Percentiles rank a stretch among this genome's conserved stretches.
Conservation (phyloP, 768 basidiomycete species). For the Suillus decipiens region DNA sequence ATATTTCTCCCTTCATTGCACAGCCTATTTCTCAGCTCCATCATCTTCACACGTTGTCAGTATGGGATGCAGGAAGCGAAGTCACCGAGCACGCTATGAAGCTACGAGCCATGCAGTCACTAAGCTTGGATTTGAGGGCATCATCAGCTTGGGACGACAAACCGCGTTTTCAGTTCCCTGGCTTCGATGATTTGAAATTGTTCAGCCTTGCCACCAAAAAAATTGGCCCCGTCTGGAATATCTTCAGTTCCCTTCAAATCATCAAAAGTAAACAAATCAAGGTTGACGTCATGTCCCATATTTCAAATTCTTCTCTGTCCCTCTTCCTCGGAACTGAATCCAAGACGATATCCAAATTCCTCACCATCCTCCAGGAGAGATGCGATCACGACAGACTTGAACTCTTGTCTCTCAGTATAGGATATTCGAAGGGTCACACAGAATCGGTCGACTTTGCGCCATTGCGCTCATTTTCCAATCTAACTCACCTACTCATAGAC, state of each 20-base stretch:
- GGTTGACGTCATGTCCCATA: neutral
- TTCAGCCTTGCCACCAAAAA: neutral
- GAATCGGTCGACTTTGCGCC: neutral
- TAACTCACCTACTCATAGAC: slow-evolving; percentile 7
- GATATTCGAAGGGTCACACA: no score
- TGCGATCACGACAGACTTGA: neutral
- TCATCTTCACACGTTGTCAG: neutral
- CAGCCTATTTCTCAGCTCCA: slow-evolving; percentile 1
- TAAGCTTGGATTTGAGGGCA: neutral
- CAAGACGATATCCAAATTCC: neutral
- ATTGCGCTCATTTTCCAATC: neutral
- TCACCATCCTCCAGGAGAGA: neutral
- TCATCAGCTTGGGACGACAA: neutral
- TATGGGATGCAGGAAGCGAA: neutral
- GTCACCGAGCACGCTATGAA: neutral
- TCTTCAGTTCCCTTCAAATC: neutral
- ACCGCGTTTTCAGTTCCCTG: neutral
- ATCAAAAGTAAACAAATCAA: neutral
- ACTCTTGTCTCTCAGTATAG: neutral
- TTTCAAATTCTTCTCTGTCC: no score
- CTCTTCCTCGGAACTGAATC: no score
- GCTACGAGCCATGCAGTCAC: neutral
- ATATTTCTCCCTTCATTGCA: neutral
- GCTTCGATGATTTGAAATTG: neutral
- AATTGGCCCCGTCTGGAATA: neutral